phyloP scores from a whole-genome alignment of 2,329 filamentous ascomycete species.

The Aspergillus oerlinghausenensis region DNA sequence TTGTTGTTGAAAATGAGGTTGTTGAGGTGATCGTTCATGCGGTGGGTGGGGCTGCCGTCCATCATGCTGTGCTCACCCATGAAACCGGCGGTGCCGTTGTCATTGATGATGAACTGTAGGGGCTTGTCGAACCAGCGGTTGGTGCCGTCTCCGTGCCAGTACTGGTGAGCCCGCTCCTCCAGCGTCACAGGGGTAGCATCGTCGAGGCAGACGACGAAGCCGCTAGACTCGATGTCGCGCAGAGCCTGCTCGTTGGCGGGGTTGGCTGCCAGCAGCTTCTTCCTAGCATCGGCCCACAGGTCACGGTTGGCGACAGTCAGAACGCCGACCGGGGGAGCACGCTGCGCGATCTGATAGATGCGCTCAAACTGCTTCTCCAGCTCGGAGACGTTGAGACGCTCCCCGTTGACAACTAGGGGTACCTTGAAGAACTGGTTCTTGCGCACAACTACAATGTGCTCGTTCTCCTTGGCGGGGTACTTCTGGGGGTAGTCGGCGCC shows the following conservation, averaged over 20 bases:
- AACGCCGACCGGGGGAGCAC: constrained; percentile 69
- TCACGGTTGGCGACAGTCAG: constrained; percentile 92
- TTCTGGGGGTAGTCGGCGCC: constrained; percentile 80
- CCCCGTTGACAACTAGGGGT: constrained; percentile 70
- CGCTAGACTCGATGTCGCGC: constrained; percentile 77
- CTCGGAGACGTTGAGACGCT: constrained; percentile 82
- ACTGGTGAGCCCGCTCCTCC: constrained; percentile 90
- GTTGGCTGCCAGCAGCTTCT: constrained; percentile 69
- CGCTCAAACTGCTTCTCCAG: constrained; percentile 83
- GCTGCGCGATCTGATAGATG: constrained; percentile 72
- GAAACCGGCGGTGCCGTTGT: constrained; percentile 96
- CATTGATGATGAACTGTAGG: constrained; percentile 94
- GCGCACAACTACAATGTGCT: constrained; percentile 83
- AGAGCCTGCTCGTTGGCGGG: constrained; percentile 73
- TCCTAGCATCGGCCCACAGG: constrained; percentile 80
- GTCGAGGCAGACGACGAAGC: constrained; percentile 90
- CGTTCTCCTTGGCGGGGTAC: constrained; percentile 68
- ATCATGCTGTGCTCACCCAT: constrained; percentile 99
- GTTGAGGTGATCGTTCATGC: constrained; percentile 91
- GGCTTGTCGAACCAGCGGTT: constrained; percentile 99
- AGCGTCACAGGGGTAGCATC: constrained; percentile 87
- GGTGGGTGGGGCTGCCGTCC: constrained; percentile 97
- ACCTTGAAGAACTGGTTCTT: constrained; percentile 99
- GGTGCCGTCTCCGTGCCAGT: constrained; percentile 95
- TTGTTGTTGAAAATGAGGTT: constrained; percentile 90